A percentile compares a stretch with the other conserved stretches of the same genome.
phyloP scores from a whole-genome alignment of 257 asterid genomes.

The Ballota nigra region DNA sequence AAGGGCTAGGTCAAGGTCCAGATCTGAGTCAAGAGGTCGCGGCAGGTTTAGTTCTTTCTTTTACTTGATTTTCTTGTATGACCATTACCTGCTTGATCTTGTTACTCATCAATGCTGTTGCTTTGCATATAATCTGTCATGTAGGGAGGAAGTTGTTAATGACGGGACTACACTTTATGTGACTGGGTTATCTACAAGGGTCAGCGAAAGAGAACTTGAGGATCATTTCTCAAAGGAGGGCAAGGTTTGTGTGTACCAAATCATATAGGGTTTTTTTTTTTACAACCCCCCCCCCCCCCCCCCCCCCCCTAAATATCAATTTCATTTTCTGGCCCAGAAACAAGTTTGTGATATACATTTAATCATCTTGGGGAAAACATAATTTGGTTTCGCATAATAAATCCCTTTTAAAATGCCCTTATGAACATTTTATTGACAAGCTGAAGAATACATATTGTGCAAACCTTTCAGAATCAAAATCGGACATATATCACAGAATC shows the following conservation, averaged over 20 bases:
- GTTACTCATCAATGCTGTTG: not conserved
- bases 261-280: not conserved
- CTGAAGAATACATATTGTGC: not conserved
- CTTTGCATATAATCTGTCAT: constrained; percentile 1
- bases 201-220: constrained; percentile 92
- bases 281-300: no score
- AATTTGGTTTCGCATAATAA: not conserved
- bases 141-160: constrained; percentile 55
- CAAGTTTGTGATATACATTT: not conserved
- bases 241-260: constrained; percentile 53
- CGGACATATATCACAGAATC: not conserved
- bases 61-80: not conserved
- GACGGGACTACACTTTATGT: constrained; percentile 87
- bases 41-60: constrained; percentile 48
- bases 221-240: constrained; percentile 97
- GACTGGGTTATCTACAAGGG: constrained; percentile 96
- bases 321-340: not conserved
- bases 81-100: not conserved
- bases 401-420: not conserved
- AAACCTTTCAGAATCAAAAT: not conserved
- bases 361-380: not conserved
- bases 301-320: not conserved
- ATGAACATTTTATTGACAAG: not conserved
- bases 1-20: constrained; percentile 44
- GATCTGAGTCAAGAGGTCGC: constrained; percentile 68